These are phyloP conservation scores for Metschnikowia reukaufii DNA, from an alignment of 805 yeast species.

Conservation along the genomic window DNA sequence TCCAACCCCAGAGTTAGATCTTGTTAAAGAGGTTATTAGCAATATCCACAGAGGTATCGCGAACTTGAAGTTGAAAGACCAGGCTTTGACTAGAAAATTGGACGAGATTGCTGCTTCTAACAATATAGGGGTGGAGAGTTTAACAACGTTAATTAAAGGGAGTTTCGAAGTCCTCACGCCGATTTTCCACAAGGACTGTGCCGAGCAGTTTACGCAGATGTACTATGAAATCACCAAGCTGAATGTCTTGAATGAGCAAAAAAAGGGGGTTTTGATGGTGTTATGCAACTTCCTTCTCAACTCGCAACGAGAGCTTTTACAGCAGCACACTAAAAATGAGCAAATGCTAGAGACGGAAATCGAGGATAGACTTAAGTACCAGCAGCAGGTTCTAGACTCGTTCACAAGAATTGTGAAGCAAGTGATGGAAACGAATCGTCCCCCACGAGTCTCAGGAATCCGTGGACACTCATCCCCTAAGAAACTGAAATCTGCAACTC, in stretches of 20 bases:
- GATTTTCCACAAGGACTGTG: conserved; percentile 14
- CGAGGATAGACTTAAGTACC: conserved; percentile 15
- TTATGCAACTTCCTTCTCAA: conserved; percentile 13
- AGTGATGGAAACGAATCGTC: conserved; percentile 10
- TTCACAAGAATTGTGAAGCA: conserved; percentile 13
- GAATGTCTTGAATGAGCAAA: conserved; percentile 3
- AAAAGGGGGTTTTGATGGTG: conserved; percentile 5
- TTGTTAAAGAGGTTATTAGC: neutral
- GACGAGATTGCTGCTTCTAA: conserved; percentile 11
- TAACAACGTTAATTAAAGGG: conserved; percentile 11
- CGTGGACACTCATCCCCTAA: conserved; percentile 15
- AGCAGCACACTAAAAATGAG: conserved; percentile 14
- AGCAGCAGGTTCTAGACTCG: conserved; percentile 16
- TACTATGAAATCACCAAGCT: conserved; percentile 10
- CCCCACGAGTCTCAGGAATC: conserved; percentile 9
- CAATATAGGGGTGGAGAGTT: conserved; percentile 9
- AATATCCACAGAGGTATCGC: neutral
- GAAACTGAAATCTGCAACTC: neutral
- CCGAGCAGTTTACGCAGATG: conserved; percentile 13
- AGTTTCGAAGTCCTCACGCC: conserved; percentile 15
- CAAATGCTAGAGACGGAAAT: conserved; percentile 14
- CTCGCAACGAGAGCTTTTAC: conserved; percentile 11
- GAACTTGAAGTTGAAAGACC: neutral
- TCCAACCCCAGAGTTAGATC: conserved; percentile 1
- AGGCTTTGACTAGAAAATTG: neutral